These are phyloP conservation scores for Acanthamoeba castellanii DNA, from an alignment of 208 protist genomes.

Conservation along the genomic window DNA sequence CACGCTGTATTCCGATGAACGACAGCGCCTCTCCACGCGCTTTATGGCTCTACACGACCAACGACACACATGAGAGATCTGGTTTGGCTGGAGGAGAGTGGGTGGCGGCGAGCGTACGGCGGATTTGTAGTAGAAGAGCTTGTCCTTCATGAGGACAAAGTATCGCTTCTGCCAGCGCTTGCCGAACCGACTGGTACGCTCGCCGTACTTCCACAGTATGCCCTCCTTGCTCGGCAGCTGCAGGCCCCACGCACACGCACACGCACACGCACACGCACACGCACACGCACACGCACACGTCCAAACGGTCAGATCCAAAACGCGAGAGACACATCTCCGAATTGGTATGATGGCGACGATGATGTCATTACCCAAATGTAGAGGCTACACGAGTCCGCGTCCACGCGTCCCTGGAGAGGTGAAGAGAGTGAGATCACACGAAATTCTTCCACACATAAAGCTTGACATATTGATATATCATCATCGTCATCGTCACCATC, in stretches of 20 bases:
- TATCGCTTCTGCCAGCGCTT: slow-evolving; percentile 34
- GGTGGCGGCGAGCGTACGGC: background rate
- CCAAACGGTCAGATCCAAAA: too few species aligned
- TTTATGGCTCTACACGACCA: background rate
- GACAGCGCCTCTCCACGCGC: background rate
- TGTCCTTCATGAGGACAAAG: slow-evolving; percentile 7
- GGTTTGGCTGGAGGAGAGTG: background rate
- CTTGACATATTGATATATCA: too few species aligned
- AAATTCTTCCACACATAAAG: too few species aligned
- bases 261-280: too few species aligned
- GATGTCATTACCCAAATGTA: slow-evolving; percentile 4
- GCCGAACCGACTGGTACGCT: background rate
- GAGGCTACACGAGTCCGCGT: background rate
- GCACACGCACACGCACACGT: too few species aligned
- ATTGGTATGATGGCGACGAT: background rate
- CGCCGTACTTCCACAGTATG: background rate
- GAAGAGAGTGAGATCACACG: too few species aligned
- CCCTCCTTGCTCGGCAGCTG: slow-evolving; percentile 64
- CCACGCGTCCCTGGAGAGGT: background rate
- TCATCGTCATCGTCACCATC: too few species aligned
- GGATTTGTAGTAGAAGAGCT: slow-evolving; percentile 65
- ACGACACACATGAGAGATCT: background rate
- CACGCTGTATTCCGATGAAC: slow-evolving; percentile 8
- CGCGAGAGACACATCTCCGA: too few species aligned
- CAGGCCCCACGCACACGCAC: too few species aligned